Conservation (phyloP, 2,329 filamentous ascomycete genomes). For the Colletotrichum magnum region DNA sequence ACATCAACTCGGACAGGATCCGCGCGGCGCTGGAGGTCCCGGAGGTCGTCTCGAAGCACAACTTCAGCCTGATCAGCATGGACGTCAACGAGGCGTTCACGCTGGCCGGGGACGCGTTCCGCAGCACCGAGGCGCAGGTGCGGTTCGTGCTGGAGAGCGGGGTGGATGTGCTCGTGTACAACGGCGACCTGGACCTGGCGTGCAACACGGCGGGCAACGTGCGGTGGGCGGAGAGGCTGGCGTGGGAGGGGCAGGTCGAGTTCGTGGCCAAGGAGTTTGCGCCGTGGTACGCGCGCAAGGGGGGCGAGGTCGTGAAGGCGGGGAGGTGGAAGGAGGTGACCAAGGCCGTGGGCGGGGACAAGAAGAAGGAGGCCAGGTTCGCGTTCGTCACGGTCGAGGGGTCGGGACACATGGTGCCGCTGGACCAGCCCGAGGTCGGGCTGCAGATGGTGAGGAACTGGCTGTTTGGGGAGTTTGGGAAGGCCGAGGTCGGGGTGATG, state of each 20-base stretch:
- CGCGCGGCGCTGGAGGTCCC: constrained; percentile 43
- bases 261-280: constrained; percentile 51
- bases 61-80: constrained; percentile 31
- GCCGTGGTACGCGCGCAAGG: constrained; percentile 31
- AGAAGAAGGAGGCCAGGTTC: constrained; percentile 31
- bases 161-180: constrained; percentile 44
- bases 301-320: constrained; percentile 21
- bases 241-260: constrained; percentile 60
- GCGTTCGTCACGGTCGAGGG: constrained; percentile 50
- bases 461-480: constrained; percentile 32
- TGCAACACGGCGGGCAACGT: constrained; percentile 46
- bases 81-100: constrained; percentile 38
- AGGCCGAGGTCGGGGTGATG: constrained; percentile 7
- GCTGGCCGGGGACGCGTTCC: constrained; percentile 33
- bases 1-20: constrained; percentile 44
- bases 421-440: constrained; percentile 41
- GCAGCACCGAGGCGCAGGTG: constrained; percentile 25
- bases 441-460: constrained; percentile 41
- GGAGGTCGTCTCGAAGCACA: constrained; percentile 3
- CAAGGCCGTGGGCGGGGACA: constrained; percentile 6
- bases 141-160: constrained; percentile 35
- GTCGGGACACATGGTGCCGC: constrained; percentile 57
- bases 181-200: constrained; percentile 44
- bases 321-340: constrained; percentile 34
- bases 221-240: constrained; percentile 55